phyloP scores from a whole-genome alignment of 306 rosid species.

The Lathyrus sativus region DNA sequence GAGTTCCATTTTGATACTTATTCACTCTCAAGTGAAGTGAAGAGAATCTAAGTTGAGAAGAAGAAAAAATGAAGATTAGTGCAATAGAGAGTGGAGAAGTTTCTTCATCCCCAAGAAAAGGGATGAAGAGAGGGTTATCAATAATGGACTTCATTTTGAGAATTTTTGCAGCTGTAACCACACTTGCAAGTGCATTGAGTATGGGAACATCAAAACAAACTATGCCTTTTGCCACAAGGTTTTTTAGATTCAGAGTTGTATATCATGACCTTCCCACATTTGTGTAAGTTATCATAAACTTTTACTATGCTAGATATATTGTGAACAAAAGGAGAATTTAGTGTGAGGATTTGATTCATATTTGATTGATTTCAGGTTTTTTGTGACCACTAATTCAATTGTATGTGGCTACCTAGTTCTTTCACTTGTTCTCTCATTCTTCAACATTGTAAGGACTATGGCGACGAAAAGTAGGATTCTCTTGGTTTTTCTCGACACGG shows the following conservation, averaged over 20 bases:
- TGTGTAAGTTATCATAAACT: conserved; percentile 38
- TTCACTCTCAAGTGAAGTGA: conserved; percentile 1
- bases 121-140: conserved; percentile 31
- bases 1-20: conserved; percentile 4
- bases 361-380: conserved; percentile 45
- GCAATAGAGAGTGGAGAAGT: conserved; percentile 31
- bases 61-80: conserved; percentile 27
- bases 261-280: conserved; percentile 49
- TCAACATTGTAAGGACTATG: conserved; percentile 49
- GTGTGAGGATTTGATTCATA: neutral
- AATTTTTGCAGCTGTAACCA: conserved; percentile 34
- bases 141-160: conserved; percentile 38
- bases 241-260: conserved; percentile 41
- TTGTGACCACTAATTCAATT: conserved; percentile 55
- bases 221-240: conserved; percentile 45
- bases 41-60: conserved; percentile 11
- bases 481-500: conserved; percentile 58
- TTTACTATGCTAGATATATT: neutral
- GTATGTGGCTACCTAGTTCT: conserved; percentile 57
- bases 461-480: conserved; percentile 48
- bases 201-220: conserved; percentile 46
- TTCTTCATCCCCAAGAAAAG: conserved; percentile 23
- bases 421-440: conserved; percentile 49
- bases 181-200: conserved; percentile 39
- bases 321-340: neutral